phyloP scores from a whole-genome alignment of 495 filamentous ascomycete species.

The Neohortaea acidophila region DNA sequence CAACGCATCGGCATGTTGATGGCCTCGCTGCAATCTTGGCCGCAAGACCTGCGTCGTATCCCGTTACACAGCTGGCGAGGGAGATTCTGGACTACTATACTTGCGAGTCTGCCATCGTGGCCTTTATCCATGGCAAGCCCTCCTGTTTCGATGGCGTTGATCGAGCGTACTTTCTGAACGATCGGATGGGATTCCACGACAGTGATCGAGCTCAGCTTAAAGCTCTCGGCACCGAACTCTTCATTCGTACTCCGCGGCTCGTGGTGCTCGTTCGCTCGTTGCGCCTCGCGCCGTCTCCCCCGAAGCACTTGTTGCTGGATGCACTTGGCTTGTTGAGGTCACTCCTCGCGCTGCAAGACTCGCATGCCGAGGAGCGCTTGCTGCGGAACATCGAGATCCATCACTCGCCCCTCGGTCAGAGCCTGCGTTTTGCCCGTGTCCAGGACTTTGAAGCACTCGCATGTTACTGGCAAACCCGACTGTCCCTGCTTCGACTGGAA shows the following conservation, averaged over 20 bases:
- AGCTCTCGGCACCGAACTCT: not conserved
- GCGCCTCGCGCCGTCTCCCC: not conserved
- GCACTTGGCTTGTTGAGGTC: not conserved
- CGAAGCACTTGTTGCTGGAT: not conserved
- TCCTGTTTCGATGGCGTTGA: not conserved
- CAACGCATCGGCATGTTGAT: not conserved
- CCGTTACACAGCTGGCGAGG: not conserved
- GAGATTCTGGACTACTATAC: not conserved
- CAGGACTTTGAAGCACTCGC: not conserved
- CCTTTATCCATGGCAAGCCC: not conserved
- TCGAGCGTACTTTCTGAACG: conserved; percentile 1
- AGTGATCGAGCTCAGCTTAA: conserved; percentile 1
- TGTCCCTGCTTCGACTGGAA: not conserved
- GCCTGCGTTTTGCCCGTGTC: conserved; percentile 1
- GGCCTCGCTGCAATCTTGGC: not conserved
- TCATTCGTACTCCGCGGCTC: not conserved
- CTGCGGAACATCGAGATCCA: not conserved
- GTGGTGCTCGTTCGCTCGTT: conserved; percentile 1
- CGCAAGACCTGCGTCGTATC: conserved; percentile 1
- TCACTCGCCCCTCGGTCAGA: not conserved
- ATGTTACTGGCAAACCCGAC: not conserved
- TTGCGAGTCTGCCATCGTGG: not conserved
- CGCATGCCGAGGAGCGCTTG: not conserved
- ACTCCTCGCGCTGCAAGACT: not conserved
- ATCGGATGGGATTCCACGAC: not conserved